These are phyloP conservation scores for Coffea canephora DNA, from an alignment of 257 asterid species.

Conservation along the genomic window DNA sequence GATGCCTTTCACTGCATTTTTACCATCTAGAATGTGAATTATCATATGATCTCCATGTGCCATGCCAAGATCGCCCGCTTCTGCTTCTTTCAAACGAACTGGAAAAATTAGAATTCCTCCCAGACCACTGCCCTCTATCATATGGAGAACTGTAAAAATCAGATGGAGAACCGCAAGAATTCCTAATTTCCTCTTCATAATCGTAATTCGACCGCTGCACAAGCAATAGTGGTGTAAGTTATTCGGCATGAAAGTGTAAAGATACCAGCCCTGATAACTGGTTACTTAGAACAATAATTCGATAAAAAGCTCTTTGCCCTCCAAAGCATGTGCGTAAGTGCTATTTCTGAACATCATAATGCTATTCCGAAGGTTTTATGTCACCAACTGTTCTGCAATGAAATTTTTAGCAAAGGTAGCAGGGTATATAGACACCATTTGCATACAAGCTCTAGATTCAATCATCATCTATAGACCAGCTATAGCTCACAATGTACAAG, in stretches of 20 bases:
- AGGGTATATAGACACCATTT: neutral
- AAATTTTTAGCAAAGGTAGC: neutral
- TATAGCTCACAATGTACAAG: neutral
- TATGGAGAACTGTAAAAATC: slow-evolving; percentile 57
- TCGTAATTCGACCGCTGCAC: slow-evolving; percentile 70
- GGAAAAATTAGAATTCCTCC: slow-evolving; percentile 41
- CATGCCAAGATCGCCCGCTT: slow-evolving; percentile 54
- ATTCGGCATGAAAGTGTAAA: neutral
- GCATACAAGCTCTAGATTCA: neutral
- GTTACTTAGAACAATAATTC: neutral
- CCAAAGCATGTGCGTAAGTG: neutral
- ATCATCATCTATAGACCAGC: neutral
- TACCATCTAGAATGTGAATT: slow-evolving; percentile 44
- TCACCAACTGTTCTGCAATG: neutral
- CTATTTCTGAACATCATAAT: neutral
- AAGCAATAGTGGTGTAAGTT: slow-evolving; percentile 1
- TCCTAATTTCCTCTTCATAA: slow-evolving; percentile 57
- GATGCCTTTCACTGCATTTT: neutral
- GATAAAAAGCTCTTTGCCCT: neutral
- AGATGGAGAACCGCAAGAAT: slow-evolving; percentile 39
- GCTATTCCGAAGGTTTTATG: neutral
- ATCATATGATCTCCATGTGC: slow-evolving; percentile 37
- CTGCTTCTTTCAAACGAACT: slow-evolving; percentile 52
- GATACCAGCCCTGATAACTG: neutral
- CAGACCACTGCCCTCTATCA: slow-evolving; percentile 41